Conservation (phyloP, 768 basidiomycete species). For the Chiua virens region DNA sequence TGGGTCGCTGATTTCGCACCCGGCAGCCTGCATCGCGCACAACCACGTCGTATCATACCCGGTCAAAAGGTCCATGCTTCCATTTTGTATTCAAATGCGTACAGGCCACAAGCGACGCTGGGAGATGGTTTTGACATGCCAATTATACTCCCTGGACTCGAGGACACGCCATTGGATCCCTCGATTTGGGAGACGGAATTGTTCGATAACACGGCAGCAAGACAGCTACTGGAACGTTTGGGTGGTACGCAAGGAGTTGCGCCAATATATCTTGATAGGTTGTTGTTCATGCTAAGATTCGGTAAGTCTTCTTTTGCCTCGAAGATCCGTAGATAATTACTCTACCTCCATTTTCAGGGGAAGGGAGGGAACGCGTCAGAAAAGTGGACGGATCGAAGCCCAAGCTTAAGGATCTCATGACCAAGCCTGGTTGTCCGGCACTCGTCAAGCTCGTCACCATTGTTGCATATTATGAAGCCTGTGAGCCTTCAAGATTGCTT, state of each 20-base stretch:
- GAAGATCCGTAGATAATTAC: not conserved
- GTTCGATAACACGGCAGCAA: constrained; percentile 19
- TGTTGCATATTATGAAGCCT: constrained; percentile 18
- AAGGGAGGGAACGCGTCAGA: constrained; percentile 19
- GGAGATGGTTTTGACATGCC: constrained; percentile 27
- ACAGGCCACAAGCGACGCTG: constrained; percentile 15
- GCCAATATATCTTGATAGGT: constrained; percentile 17
- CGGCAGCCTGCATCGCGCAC: constrained; percentile 13
- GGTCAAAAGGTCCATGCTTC: constrained; percentile 29
- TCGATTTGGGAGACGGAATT: constrained; percentile 21
- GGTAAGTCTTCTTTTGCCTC: constrained; percentile 7
- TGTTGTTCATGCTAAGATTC: constrained; percentile 22
- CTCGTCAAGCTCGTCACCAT: constrained; percentile 21
- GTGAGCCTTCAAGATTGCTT: constrained; percentile 4
- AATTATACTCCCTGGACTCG: not conserved
- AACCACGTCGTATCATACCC: constrained; percentile 28
- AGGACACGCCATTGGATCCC: constrained; percentile 4
- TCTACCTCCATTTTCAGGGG: not conserved
- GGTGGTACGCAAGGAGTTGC: constrained; percentile 11
- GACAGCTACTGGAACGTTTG: constrained; percentile 11
- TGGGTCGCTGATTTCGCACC: not conserved
- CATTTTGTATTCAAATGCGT: constrained; percentile 20
- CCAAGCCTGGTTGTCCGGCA: not conserved
- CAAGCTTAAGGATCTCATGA: constrained; percentile 8
- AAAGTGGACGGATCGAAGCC: constrained; percentile 8